phyloP scores from a whole-genome alignment of 495 filamentous ascomycete species.

The Hypomontagnella monticulosa region DNA sequence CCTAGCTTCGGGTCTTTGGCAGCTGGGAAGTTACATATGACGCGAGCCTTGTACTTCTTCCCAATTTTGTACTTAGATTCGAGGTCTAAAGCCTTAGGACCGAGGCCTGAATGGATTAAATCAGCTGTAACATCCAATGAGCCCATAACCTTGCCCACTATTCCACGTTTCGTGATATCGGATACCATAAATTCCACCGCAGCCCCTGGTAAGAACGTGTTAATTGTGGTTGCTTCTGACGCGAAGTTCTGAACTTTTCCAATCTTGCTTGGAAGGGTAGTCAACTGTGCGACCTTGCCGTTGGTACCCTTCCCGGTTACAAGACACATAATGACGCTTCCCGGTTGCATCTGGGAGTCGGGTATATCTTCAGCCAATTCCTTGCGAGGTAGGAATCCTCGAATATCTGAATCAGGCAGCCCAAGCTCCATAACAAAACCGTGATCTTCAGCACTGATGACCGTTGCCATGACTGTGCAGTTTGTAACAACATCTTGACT shows the following conservation, averaged over 20 bases:
- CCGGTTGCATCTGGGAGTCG: slow-evolving; percentile 68
- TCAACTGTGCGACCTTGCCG: slow-evolving; percentile 87
- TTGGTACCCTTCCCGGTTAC: slow-evolving; percentile 78
- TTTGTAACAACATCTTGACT: slow-evolving; percentile 75
- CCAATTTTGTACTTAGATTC: slow-evolving; percentile 79
- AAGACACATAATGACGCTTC: slow-evolving; percentile 83
- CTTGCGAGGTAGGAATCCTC: slow-evolving; percentile 89
- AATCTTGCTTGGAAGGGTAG: slow-evolving; percentile 74
- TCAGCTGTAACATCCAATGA: slow-evolving; percentile 89
- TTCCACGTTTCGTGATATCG: slow-evolving; percentile 67
- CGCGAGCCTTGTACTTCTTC: slow-evolving; percentile 82
- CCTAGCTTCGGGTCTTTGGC: slow-evolving; percentile 83
- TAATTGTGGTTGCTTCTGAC: slow-evolving; percentile 81
- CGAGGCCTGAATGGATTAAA: slow-evolving; percentile 83
- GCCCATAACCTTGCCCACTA: slow-evolving; percentile 88
- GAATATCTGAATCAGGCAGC: slow-evolving; percentile 69
- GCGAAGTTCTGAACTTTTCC: slow-evolving; percentile 75
- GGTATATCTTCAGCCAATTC: slow-evolving; percentile 75
- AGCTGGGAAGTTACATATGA: slow-evolving; percentile 84
- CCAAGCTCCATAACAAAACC: slow-evolving; percentile 93
- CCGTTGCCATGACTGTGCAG: slow-evolving; percentile 82
- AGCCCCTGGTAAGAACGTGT: slow-evolving; percentile 88
- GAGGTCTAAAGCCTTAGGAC: slow-evolving; percentile 69
- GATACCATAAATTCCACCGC: slow-evolving; percentile 86
- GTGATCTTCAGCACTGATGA: slow-evolving; percentile 92